Percentiles rank a stretch among this genome's conserved stretches.
These are phyloP conservation scores for Cryptosporidium xiaoi DNA, from an alignment of 169 alveolate species.

Conservation along the genomic window DNA sequence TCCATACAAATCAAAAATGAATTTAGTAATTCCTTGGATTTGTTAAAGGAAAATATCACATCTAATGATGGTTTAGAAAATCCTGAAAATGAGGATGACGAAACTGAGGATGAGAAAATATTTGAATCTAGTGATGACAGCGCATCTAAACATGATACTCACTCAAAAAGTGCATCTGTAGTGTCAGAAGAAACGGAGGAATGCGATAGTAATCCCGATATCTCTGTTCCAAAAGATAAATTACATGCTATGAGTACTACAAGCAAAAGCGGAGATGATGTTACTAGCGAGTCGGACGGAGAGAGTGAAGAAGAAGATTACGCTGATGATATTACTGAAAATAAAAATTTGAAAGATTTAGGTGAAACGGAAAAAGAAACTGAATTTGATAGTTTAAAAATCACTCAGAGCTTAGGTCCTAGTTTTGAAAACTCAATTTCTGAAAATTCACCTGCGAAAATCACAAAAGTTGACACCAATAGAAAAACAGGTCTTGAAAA, in stretches of 20 bases:
- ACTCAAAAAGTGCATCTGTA: slow-evolving; percentile 7
- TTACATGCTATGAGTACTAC: too few relatives aligned
- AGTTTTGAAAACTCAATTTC: slow-evolving; percentile 14
- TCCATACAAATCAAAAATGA: neutral
- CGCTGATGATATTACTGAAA: neutral
- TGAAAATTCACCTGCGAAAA: slow-evolving; percentile 2
- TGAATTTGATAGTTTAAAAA: neutral
- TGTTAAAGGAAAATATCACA: slow-evolving; percentile 7
- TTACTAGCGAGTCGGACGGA: neutral
- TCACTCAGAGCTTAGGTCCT: slow-evolving; percentile 60
- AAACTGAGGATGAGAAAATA: neutral
- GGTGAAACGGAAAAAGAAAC: neutral
- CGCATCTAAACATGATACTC: neutral
- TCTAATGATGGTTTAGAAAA: neutral
- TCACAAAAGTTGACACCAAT: neutral
- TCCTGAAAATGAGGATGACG: slow-evolving; percentile 6
- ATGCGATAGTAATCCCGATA: neutral
- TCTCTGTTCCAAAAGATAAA: too few relatives aligned
- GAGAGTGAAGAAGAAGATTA: neutral
- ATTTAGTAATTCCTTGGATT: neutral
- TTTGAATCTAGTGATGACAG: neutral
- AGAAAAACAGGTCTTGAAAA: neutral
- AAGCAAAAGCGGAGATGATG: neutral
- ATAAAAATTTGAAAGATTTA: neutral
- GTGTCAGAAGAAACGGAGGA: slow-evolving; percentile 8